Evolutionary conservation across 805 yeast species (phyloP), one percentile per base, ranked within the genome.

Genomic region (Wickerhamiella parazyma): DNA sequence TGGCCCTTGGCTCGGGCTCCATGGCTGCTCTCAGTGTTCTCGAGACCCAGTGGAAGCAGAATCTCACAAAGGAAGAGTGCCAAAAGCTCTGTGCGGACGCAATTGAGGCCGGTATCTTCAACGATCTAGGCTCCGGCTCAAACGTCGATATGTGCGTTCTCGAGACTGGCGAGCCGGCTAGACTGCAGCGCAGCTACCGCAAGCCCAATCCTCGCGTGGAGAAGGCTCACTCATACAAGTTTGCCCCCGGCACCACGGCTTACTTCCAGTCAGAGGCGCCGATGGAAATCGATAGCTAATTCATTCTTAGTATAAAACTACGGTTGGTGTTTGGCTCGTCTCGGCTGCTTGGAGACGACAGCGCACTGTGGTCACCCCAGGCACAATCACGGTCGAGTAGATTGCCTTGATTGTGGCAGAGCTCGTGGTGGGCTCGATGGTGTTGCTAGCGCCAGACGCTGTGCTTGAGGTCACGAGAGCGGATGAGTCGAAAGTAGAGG

Each of bases 11-110:
- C 10, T 86, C 96, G 3, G 98, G 98, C 49, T 86, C 96, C 17
- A 71, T 91, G 61, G 97, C 98, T 5, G 98, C 98, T 7, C 89
- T 91, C 94, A 95, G 97, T 4, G 91, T 91, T 14, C 69, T 91
- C 54, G 98, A 91, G 65, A 73, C 89, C 33, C 71, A 78, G 50
- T 91, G 94, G 94, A 76, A 72, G 57, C 76, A 73, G 51, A 83
- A 74, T 51, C 64, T 91, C 68, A 71, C 78, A 18, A 80, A 70
- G 60, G 94, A 86, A 38, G 94, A 85, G 61, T 97, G 97, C n/a
- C 76, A 86, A 67, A 76, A 75, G 53, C 70, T 91, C 43, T 89
- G 95, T 49, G 69, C 95, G 3, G 86, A 83, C 52, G 97, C 97
- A 20, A 91, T 91, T 57, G 83, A 84, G 65, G 85, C 95, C 14